These are phyloP conservation scores for Brassica cretica DNA, from an alignment of 345 rosid species.

Conservation along the genomic window DNA sequence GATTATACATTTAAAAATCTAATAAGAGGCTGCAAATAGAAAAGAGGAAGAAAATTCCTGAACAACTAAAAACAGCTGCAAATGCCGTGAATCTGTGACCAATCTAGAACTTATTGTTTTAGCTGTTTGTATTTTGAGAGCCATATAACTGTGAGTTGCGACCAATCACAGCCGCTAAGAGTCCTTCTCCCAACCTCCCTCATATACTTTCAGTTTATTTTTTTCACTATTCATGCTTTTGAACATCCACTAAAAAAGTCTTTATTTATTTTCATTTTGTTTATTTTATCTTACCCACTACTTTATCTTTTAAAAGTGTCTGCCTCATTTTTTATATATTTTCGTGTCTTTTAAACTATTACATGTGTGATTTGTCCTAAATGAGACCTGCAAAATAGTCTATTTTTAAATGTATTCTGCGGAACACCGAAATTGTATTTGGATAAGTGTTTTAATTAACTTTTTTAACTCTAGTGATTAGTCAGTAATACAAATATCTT, in stretches of 20 bases:
- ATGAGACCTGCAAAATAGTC: background rate
- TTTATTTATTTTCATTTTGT: background rate
- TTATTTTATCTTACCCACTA: slow-evolving; percentile 1
- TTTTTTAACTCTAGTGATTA: background rate
- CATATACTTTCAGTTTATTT: background rate
- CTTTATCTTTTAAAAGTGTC: slow-evolving; percentile 9
- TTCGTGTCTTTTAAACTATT: background rate
- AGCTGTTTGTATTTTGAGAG: background rate
- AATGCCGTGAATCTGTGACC: background rate
- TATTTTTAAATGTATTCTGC: background rate
- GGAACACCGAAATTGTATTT: background rate
- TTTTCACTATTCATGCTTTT: background rate
- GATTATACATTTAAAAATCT: no score
- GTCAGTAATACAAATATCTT: background rate
- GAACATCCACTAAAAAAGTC: slow-evolving; percentile 15
- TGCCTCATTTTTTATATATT: background rate
- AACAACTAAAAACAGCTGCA: background rate
- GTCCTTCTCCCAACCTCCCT: background rate
- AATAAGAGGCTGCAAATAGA: no score
- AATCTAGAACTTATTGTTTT: background rate
- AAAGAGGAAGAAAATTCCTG: no score
- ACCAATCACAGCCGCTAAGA: background rate
- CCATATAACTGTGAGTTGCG: background rate
- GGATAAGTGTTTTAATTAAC: background rate
- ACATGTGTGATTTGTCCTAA: background rate